Evolutionary conservation across 345 rosid species (phyloP).

Genomic region (Lepidium didymum): DNA sequence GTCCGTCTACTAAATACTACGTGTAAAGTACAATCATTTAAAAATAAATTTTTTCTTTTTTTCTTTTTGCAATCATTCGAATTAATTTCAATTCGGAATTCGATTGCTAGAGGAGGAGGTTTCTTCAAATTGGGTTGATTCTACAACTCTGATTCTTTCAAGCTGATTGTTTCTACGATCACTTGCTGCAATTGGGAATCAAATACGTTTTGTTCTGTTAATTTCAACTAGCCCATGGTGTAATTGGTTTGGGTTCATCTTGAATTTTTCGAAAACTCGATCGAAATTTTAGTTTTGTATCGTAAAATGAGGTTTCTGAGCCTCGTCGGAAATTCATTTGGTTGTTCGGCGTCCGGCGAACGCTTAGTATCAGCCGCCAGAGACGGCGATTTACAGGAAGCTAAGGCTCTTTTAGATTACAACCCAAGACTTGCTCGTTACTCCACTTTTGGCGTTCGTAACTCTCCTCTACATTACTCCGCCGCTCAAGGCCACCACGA

Average conservation of each 20-base stretch:
- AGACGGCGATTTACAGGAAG: slow-evolving; percentile 97
- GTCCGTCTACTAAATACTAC: no score
- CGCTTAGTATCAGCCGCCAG: slow-evolving; percentile 95
- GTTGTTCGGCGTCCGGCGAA: slow-evolving; percentile 99
- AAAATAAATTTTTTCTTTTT: not conserved
- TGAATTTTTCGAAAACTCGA: not conserved
- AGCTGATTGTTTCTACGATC: not conserved
- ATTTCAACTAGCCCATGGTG: not conserved
- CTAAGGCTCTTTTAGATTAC: slow-evolving; percentile 85
- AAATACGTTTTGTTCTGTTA: not conserved
- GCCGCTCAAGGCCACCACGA: slow-evolving; percentile 99
- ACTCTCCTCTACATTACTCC: slow-evolving; percentile 95
- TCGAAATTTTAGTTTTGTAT: slow-evolving; percentile 13
- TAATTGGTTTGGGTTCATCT: not conserved
- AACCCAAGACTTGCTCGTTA: slow-evolving; percentile 90
- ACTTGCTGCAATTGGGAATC: not conserved
- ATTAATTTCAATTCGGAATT: not conserved
- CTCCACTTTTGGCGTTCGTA: slow-evolving; percentile 90
- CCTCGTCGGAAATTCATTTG: slow-evolving; percentile 90
- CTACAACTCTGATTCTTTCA: not conserved
- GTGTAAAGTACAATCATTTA: no score
- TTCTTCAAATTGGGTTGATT: not conserved
- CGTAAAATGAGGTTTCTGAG: slow-evolving; percentile 57
- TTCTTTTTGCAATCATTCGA: not conserved
- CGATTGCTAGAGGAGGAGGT: not conserved